Evolutionary conservation across 129 eudicot genomes (phyloP).

Genomic region (Cynara cardunculus): DNA sequence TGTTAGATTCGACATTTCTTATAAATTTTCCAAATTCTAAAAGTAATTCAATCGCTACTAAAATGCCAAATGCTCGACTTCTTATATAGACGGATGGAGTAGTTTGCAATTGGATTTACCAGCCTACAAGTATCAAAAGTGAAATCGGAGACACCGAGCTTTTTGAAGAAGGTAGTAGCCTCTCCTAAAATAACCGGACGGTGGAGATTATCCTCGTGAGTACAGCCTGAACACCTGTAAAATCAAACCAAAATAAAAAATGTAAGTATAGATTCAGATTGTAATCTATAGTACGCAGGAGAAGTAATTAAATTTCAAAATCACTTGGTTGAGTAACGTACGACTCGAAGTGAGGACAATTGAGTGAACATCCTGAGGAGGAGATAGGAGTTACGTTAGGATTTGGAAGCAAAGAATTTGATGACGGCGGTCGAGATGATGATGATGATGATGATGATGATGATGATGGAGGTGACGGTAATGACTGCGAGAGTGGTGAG

Average conservation of each 20-base stretch:
- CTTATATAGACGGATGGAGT: neutral
- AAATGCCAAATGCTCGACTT: neutral
- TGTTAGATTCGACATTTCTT: neutral
- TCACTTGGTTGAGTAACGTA: constrained; percentile 24
- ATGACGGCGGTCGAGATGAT: constrained; percentile 24
- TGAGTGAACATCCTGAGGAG: constrained; percentile 65
- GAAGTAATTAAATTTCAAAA: neutral
- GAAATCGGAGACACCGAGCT: constrained; percentile 62
- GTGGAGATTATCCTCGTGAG: constrained; percentile 75
- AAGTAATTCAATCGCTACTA: neutral
- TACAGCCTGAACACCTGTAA: constrained; percentile 86
- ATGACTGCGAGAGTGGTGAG: constrained; percentile 7
- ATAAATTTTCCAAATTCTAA: neutral
- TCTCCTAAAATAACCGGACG: constrained; percentile 61
- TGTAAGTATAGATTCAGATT: neutral
- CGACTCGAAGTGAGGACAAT: constrained; percentile 85
- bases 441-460: constrained; percentile 27
- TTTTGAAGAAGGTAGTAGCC: constrained; percentile 65
- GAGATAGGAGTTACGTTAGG: constrained; percentile 36
- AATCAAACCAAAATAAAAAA: constrained; percentile 13
- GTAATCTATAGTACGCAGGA: neutral
- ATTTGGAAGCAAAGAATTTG: constrained; percentile 31
- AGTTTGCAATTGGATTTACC: constrained; percentile 29
- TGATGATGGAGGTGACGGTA: constrained; percentile 18
- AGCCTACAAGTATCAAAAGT: constrained; percentile 74